Conservation (phyloP, 1,284 basidiomycete species). For the Cryptococcus sp. region DNA sequence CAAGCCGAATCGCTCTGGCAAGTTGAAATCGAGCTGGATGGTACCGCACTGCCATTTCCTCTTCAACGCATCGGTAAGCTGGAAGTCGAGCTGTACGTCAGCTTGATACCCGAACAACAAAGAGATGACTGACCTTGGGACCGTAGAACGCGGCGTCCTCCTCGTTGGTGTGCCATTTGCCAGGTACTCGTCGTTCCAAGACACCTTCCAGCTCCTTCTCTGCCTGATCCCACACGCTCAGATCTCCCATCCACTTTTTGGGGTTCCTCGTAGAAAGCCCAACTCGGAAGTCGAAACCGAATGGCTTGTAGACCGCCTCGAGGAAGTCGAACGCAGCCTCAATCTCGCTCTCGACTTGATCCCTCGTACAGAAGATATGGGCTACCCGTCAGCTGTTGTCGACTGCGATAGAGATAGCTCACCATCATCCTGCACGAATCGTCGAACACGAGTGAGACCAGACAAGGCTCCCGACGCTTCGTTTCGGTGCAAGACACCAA, state of each 20-base stretch:
- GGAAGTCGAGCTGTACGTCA: slow-evolving; percentile 68
- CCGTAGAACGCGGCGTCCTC: slow-evolving; percentile 98
- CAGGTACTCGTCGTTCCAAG: slow-evolving; percentile 80
- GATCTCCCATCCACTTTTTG: slow-evolving; percentile 84
- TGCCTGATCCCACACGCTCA: slow-evolving; percentile 85
- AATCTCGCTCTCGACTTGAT: slow-evolving; percentile 85
- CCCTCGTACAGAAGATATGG: slow-evolving; percentile 88
- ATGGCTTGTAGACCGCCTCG: slow-evolving; percentile 87
- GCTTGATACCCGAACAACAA: not conserved
- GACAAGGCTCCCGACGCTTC: slow-evolving; percentile 93
- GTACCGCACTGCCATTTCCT: slow-evolving; percentile 98
- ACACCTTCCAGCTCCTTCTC: slow-evolving; percentile 78
- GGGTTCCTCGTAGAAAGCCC: slow-evolving; percentile 90
- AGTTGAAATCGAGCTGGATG: slow-evolving; percentile 97
- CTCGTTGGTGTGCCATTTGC: slow-evolving; percentile 89
- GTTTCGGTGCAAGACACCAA: slow-evolving; percentile 95
- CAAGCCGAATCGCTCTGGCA: slow-evolving; percentile 96
- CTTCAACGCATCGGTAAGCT: slow-evolving; percentile 84
- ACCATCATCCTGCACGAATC: slow-evolving; percentile 96
- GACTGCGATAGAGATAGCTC: slow-evolving; percentile 35
- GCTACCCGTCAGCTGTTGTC: slow-evolving; percentile 17
- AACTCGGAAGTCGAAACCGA: slow-evolving; percentile 94
- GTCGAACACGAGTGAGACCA: slow-evolving; percentile 85
- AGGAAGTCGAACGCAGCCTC: slow-evolving; percentile 88
- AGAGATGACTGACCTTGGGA: slow-evolving; percentile 71